Evolutionary conservation across 257 asterid genomes (phyloP), one percentile per base, ranked within the genome.

Genomic region (Rauvolfia tetraphylla): DNA sequence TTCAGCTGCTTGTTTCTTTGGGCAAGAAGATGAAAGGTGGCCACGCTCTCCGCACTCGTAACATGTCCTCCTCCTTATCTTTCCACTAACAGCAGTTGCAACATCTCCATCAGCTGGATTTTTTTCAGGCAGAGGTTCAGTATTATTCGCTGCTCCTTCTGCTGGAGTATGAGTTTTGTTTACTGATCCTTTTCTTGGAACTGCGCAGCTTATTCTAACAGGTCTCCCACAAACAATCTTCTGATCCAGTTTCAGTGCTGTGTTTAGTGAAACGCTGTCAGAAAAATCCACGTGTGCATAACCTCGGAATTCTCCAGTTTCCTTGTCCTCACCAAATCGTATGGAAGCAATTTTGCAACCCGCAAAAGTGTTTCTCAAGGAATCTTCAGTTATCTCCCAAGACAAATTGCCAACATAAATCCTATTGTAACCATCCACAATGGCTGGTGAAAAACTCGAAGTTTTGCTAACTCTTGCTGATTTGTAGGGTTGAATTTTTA

Each of bases 31-130:
- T 9, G 93, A 90, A 71, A 91, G 89, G 74, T 95, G 99, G 34
- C 97, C 99, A 5, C 83, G 84, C 78, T 91, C 97, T 54, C 97
- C 97, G 69, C 99, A 91, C 79, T 88, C 96, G 7, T 91, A 93
- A 76, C 98, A 94, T 29, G 93, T 89, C 57, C 98, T 86, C 77
- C 96, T 86, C 86, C 90, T 86, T 75, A 92, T 89, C 86, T 94
- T 94, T 42, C 96, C 86, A 54, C 90, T 86, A 25, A 84, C 81
- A 63, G 82, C 79, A 65, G 71, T 69, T 62, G 62, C 77, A 76
- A 29, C 88, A 68, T 17, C 83, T 18, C 9, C 38, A 11, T 49
- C 81, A 38, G 10, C 85, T 57, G 81, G 78, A n/a, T 65, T 39
- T 53, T 76, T 73, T 75, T 48, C 80, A 42, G 79, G 80, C 25